A percentile compares a stretch with the other conserved stretches of the same genome.
Evolutionary conservation across 257 asterid genomes (phyloP).

Genomic region (Rauvolfia tetraphylla): DNA sequence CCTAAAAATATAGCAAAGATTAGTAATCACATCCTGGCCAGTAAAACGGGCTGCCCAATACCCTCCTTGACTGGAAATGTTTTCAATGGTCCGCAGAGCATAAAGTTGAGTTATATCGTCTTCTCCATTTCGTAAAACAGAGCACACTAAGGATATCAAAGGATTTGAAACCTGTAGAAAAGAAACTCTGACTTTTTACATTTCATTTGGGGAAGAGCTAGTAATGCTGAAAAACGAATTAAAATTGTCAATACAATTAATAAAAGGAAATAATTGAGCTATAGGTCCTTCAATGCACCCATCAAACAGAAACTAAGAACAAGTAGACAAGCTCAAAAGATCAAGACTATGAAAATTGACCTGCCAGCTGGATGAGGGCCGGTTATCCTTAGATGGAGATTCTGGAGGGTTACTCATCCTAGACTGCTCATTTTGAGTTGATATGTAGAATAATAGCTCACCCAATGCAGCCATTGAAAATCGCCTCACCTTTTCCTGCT

Average conservation of each 20-base stretch:
- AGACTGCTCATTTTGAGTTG: conserved; percentile 75
- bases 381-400: conserved; percentile 82
- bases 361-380: conserved; percentile 91
- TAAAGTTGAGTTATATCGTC: conserved; percentile 94
- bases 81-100: conserved; percentile 92
- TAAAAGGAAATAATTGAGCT: too few relatives aligned
- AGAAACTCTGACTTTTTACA: background rate
- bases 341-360: conserved; percentile 36
- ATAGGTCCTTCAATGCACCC: background rate
- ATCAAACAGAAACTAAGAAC: background rate
- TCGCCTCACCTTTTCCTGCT: conserved; percentile 94
- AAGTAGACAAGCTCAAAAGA: background rate
- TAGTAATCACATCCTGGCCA: conserved; percentile 84
- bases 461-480: conserved; percentile 99
- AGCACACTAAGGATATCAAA: conserved; percentile 70
- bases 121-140: conserved; percentile 87
- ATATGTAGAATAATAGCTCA: conserved; percentile 88
- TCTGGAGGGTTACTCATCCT: conserved; percentile 64
- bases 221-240: background rate
- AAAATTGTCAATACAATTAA: background rate
- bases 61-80: conserved; percentile 95
- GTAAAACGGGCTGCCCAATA: conserved; percentile 93
- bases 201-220: background rate
- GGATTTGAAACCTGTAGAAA: conserved; percentile 69
- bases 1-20: conserved; percentile 80